Percentiles rank a stretch among this genome's conserved stretches.
Evolutionary conservation across 2,329 filamentous ascomycete species (phyloP).

Genomic region (Ophiostoma perfectum): DNA sequence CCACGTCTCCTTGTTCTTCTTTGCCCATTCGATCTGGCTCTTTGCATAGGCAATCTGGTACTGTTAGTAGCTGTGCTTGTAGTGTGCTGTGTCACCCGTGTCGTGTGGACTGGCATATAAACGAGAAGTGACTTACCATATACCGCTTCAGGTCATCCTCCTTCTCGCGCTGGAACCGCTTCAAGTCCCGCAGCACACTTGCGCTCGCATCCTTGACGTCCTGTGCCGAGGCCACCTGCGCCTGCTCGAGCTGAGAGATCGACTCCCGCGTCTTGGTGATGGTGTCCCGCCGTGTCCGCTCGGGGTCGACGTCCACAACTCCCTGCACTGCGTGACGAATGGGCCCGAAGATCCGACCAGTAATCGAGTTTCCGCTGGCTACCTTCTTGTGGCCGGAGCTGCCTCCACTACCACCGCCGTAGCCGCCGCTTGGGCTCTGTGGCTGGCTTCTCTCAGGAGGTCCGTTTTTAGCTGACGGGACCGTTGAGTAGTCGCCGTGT

Average conservation of each 20-base stretch:
- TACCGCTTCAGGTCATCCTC: constrained; percentile 90
- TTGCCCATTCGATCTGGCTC: constrained; percentile 91
- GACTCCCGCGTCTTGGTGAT: constrained; percentile 94
- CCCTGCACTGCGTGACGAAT: constrained; percentile 94
- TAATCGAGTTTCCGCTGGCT: constrained; percentile 80
- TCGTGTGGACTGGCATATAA: not conserved
- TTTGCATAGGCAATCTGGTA: constrained; percentile 80
- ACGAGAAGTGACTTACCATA: constrained; percentile 63
- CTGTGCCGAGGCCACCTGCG: constrained; percentile 77
- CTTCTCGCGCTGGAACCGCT: constrained; percentile 90
- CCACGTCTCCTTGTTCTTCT: constrained; percentile 86
- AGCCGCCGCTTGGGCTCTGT: constrained; percentile 28
- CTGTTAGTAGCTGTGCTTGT: not conserved
- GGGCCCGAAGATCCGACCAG: constrained; percentile 87
- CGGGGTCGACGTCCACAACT: constrained; percentile 92
- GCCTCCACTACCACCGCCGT: constrained; percentile 29
- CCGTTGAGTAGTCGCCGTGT: constrained; percentile 65
- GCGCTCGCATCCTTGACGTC: constrained; percentile 90
- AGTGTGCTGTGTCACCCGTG: no score
- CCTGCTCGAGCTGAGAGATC: constrained; percentile 81
- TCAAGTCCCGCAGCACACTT: constrained; percentile 82
- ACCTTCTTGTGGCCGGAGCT: constrained; percentile 66
- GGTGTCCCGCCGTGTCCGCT: constrained; percentile 82
- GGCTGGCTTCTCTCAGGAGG: constrained; percentile 46
- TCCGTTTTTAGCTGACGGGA: constrained; percentile 69